Evolutionary conservation across 2,329 filamentous ascomycete species (phyloP).

Genomic region (Fusarium guadeloupense): DNA sequence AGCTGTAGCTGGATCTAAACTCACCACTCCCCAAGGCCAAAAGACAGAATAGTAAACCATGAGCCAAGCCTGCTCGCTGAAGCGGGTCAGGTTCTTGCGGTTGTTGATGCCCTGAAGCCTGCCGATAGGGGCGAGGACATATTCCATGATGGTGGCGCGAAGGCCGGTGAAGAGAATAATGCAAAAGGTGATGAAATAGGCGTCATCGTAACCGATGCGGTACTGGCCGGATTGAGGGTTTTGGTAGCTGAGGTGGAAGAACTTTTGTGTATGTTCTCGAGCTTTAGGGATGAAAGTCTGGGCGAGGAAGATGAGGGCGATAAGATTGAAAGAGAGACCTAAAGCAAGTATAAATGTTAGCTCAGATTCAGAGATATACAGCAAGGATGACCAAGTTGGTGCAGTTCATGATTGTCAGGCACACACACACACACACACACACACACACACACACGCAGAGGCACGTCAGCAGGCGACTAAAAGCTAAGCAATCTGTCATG

Average conservation of each 20-base stretch:
- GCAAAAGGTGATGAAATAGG: conserved; percentile 81
- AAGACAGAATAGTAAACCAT: conserved; percentile 83
- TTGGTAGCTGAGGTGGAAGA: conserved; percentile 87
- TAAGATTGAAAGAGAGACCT: conserved; percentile 85
- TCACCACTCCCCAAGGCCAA: conserved; percentile 85
- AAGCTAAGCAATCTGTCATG: conserved; percentile 13
- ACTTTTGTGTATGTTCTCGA: conserved; percentile 81
- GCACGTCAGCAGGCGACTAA: conserved; percentile 10
- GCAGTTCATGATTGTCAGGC: background rate
- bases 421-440: conserved; percentile 10
- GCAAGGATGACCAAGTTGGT: conserved; percentile 9
- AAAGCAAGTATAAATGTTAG: conserved; percentile 36
- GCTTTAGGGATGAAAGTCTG: conserved; percentile 85
- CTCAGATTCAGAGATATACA: conserved; percentile 8
- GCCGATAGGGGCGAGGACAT: conserved; percentile 82
- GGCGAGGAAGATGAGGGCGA: conserved; percentile 82
- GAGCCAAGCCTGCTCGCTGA: conserved; percentile 95
- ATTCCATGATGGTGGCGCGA: conserved; percentile 86
- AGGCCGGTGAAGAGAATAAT: conserved; percentile 88
- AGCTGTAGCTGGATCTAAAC: conserved; percentile 43
- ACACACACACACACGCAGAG: conserved; percentile 11
- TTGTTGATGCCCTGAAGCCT: conserved; percentile 76
- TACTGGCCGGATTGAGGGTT: conserved; percentile 75
- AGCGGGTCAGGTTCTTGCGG: conserved; percentile 79
- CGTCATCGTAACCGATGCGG: conserved; percentile 80